Evolutionary conservation across 768 basidiomycete genomes (phyloP).

Genomic region (Rossbeevera mucosa): DNA sequence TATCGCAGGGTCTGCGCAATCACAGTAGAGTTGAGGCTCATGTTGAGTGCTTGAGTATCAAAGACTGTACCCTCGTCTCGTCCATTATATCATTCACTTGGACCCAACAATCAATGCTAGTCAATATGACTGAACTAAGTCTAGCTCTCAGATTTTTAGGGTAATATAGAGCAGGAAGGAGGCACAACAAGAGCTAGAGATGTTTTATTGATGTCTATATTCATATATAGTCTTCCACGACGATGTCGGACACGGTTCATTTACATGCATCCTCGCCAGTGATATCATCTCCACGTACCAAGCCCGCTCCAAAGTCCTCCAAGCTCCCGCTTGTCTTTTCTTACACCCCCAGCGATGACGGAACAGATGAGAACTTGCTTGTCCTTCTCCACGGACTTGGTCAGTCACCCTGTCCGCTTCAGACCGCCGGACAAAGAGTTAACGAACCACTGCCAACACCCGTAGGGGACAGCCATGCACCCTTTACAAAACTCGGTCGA

Average conservation of each 20-base stretch:
- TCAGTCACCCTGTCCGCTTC: conserved; percentile 28
- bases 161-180: too few species aligned
- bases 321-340: conserved; percentile 53
- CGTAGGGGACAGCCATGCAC: conserved; percentile 74
- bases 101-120: too few species aligned
- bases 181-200: too few species aligned
- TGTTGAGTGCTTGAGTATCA: not conserved
- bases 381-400: conserved; percentile 85
- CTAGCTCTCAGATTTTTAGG: too few species aligned
- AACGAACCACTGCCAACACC: not conserved
- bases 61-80: not conserved
- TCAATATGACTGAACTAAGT: too few species aligned
- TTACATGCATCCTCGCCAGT: conserved; percentile 12
- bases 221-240: not conserved
- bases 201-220: too few species aligned
- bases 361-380: conserved; percentile 80
- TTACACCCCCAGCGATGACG: conserved; percentile 74
- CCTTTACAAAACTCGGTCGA: conserved; percentile 70
- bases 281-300: conserved; percentile 33
- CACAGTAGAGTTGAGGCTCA: conserved; percentile 1
- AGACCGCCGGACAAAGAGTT: not conserved
- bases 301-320: conserved; percentile 44
- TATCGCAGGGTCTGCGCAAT: conserved; percentile 27
- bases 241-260: conserved; percentile 21
- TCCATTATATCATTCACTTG: not conserved